These are phyloP conservation scores for Karstenula rhodostoma DNA, from an alignment of 2,329 filamentous ascomycete genomes.

Conservation along the genomic window DNA sequence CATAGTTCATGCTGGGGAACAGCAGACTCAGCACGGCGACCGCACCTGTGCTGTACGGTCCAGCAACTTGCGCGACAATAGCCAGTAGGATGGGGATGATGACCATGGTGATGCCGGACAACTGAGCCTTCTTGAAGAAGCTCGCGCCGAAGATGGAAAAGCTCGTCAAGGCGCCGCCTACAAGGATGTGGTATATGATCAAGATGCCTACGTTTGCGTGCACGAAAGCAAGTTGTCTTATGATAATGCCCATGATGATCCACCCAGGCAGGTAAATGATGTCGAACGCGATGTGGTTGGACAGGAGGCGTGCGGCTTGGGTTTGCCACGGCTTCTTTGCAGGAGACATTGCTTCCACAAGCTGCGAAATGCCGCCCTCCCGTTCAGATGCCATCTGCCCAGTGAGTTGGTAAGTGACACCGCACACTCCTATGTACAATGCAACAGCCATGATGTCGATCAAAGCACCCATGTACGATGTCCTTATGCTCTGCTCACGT, in stretches of 20 bases:
- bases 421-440: slow-evolving; percentile 81
- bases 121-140: slow-evolving; percentile 86
- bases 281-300: slow-evolving; percentile 82
- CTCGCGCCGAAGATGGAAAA: slow-evolving; percentile 82
- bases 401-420: slow-evolving; percentile 85
- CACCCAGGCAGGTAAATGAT: slow-evolving; percentile 82
- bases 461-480: slow-evolving; percentile 75
- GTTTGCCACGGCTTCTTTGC: slow-evolving; percentile 77
- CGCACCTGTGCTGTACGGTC: slow-evolving; percentile 66
- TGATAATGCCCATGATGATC: slow-evolving; percentile 77
- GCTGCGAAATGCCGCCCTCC: slow-evolving; percentile 84
- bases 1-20: slow-evolving; percentile 88
- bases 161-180: slow-evolving; percentile 79
- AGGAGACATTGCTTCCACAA: slow-evolving; percentile 92
- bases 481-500: slow-evolving; percentile 70
- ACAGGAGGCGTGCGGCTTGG: slow-evolving; percentile 77
- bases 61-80: slow-evolving; percentile 80
- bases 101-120: slow-evolving; percentile 82
- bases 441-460: slow-evolving; percentile 79
- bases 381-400: slow-evolving; percentile 86
- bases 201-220: slow-evolving; percentile 54
- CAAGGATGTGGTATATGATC: slow-evolving; percentile 72
- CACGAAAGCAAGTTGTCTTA: slow-evolving; percentile 66
- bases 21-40: slow-evolving; percentile 76
- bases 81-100: slow-evolving; percentile 78